Percentiles rank a stretch among this genome's conserved stretches.
Conservation (phyloP, 768 basidiomycete genomes). For the Hygrocybe coccinea region DNA sequence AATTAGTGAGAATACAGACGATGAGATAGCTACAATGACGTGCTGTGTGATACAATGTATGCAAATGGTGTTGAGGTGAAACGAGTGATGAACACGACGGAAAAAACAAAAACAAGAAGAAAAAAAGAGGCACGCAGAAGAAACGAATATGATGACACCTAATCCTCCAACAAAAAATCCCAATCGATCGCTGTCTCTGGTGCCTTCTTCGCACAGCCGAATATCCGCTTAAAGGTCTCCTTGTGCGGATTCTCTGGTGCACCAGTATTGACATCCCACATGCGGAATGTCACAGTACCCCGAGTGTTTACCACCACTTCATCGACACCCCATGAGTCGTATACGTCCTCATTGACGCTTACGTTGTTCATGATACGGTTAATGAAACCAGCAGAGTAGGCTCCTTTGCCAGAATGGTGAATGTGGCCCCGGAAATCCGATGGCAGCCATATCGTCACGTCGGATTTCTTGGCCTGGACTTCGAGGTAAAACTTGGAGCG, state of each 20-base stretch:
- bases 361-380: conserved; percentile 60
- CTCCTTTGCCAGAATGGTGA: conserved; percentile 45
- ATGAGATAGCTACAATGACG: not conserved
- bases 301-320: conserved; percentile 58
- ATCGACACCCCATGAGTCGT: conserved; percentile 43
- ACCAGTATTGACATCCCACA: conserved; percentile 72
- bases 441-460: conserved; percentile 72
- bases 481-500: conserved; percentile 60
- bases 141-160: conserved; percentile 7
- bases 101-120: conserved; percentile 12
- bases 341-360: conserved; percentile 40
- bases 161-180: conserved; percentile 77
- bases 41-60: not conserved
- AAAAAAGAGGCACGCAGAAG: conserved; percentile 6
- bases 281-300: conserved; percentile 62
- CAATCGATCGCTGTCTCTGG: conserved; percentile 61
- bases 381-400: conserved; percentile 67
- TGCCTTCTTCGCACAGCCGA: conserved; percentile 52
- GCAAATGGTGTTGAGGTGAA: not conserved
- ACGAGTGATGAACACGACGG: not conserved
- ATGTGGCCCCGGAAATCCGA: conserved; percentile 75
- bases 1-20: not conserved
- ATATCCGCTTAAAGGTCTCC: conserved; percentile 61
- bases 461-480: conserved; percentile 58
- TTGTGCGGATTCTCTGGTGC: conserved; percentile 58